phyloP scores from a whole-genome alignment of 2,329 filamentous ascomycete genomes.

The Aspergillus persii region DNA sequence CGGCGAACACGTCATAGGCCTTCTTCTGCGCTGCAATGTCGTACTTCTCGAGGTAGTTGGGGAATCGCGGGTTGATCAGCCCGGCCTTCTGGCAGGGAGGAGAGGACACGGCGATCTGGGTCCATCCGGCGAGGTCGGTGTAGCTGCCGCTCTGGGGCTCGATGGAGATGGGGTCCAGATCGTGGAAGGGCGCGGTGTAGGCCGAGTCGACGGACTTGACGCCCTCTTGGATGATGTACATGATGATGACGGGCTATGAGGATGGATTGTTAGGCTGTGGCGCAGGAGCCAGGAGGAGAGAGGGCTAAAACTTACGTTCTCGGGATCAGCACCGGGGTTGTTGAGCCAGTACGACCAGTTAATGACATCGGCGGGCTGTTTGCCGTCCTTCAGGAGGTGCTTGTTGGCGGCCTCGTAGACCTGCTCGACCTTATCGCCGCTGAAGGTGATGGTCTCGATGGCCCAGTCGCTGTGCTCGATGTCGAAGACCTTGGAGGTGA shows the following conservation, averaged over 20 bases:
- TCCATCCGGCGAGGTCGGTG: constrained; percentile 47
- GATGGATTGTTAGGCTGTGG: background rate
- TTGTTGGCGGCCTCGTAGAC: constrained; percentile 50
- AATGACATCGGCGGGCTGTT: constrained; percentile 45
- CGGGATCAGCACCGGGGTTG: constrained; percentile 22
- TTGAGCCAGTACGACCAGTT: constrained; percentile 47
- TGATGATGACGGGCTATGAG: constrained; percentile 26
- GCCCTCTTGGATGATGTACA: constrained; percentile 34
- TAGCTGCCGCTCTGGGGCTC: constrained; percentile 42
- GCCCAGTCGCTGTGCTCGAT: constrained; percentile 37
- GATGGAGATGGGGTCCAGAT: constrained; percentile 40
- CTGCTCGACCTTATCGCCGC: constrained; percentile 49
- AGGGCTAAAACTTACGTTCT: constrained; percentile 16
- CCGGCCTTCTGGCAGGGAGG: constrained; percentile 45
- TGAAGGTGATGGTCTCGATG: constrained; percentile 46
- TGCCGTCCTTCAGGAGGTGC: constrained; percentile 44
- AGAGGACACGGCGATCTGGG: constrained; percentile 37
- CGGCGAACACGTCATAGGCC: constrained; percentile 40
- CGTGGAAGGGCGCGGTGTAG: constrained; percentile 46
- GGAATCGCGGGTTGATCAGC: constrained; percentile 44
- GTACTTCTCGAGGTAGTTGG: constrained; percentile 45
- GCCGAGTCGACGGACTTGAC: constrained; percentile 40
- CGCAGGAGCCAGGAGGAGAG: too few species aligned
- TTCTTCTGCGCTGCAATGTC: constrained; percentile 36
- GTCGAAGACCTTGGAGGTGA: constrained; percentile 50